Evolutionary conservation across 306 rosid genomes (phyloP), one percentile per base, ranked within the genome.

Genomic region (Sesbania bispinosa): DNA sequence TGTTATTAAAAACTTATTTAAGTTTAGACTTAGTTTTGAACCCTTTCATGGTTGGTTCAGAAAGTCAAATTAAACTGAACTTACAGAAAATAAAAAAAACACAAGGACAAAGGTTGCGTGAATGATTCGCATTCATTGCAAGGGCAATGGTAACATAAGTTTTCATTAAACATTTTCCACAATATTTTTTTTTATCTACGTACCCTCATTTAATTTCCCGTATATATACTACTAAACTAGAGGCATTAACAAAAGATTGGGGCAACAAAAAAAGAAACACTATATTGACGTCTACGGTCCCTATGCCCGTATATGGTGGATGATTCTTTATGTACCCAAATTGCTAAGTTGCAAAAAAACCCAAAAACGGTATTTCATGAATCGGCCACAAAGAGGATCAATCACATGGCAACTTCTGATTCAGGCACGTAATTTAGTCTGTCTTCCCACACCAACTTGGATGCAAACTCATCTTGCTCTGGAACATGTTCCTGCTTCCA

Each of bases 371-470:
- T 30, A 53, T 57, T 60, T 42, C 33, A 20, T 51, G 39, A 73
- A 48, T 59, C 21, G 33, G 54, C 75, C 73, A 4, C 14, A 59
- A 55, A 23, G 27, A 60, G 13, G 18, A 20, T 54, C n/a, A 3
- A 16, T 83, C 82, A 91, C 84, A 91, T 87, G 78, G 95, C 96
- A 14, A 91, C 82, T 79, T 85, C 89, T n/a, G 96, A 81, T 73
- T 85, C 99, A 1, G 87, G 68, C 78, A 84, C 88, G 45, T 82
- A 84, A 75, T 41, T 86, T 58, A 82, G 79, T 66, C 96, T 86
- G 3, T 85, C 96, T 68, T 92, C 99, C 99, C 99, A 95, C 61
- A 88, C 97, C 93, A 95, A 79, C 86, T 92, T 87, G 74, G 99
- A 77, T 18, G 87, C 93, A 69, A 83, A 68, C 74, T 95, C 99